Evolutionary conservation across 129 eudicot species (phyloP), one percentile per base, ranked within the genome.

Genomic region (Deinandra increscens): DNA sequence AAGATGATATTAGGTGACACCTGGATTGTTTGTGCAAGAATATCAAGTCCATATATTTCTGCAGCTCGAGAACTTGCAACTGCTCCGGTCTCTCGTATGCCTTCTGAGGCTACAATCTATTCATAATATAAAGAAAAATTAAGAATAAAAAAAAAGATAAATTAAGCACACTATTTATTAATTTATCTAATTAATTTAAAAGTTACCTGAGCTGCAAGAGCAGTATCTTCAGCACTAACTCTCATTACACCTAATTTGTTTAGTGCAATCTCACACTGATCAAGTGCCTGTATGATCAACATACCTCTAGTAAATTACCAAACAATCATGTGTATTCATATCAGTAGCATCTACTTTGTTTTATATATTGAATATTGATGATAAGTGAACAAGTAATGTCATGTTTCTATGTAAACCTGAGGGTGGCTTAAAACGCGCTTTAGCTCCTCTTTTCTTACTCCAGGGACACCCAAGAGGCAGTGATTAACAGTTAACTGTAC

Each of bases 401-500:
- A 56, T 0, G 60, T 58, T 58, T 58, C 14, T 2, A 58, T 12
- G 64, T 13, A 58, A 55, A 91, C 98, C 97, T 84, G 92, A 54
- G 95, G 97, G 83, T 93, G 97, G 78, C 98, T 93, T 62, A 93
- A 66, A 18, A 89, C 98, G 23, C 85, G 92, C 79, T 87, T 89
- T 58, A 93, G 75, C 65, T 93, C 96, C 77, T 93, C 97, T 58
- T 81, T 93, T 74, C 82, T 78, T n/a, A 89, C 90, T 18, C 98
- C 98, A 7, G 88, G 97, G 75, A 93, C 70, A n/a, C 90, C 98
- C 77, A 93, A 70, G 59, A 93, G 95, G 81, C 98, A 93, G 71
- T 89, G 98, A 68, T 93, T 87, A 65, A 89, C 97, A 66, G 72
- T 76, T 78, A 93, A 68, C 79, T 85, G 91, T 55, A 93, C 95